A percentile compares a stretch with the other conserved stretches of the same genome.
phyloP scores from a whole-genome alignment of 2,329 filamentous ascomycete species.

The Colletotrichum sp. region DNA sequence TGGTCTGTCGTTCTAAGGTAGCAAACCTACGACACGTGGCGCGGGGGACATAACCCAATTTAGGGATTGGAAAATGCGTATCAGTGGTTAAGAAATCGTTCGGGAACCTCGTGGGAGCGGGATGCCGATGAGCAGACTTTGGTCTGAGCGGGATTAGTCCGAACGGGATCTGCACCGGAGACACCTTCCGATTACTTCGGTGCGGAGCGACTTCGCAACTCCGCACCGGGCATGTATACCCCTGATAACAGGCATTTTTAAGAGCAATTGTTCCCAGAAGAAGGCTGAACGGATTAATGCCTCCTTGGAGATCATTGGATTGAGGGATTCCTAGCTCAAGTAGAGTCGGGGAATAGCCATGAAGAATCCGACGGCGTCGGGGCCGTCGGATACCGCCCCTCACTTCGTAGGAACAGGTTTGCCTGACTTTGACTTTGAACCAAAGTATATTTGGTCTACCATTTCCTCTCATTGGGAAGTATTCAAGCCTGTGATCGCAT shows the following conservation, averaged over 20 bases:
- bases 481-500: neutral
- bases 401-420: neutral
- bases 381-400: neutral
- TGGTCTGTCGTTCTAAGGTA: too few species aligned
- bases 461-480: neutral
- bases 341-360: neutral
- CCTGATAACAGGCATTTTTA: neutral
- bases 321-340: neutral
- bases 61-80: neutral
- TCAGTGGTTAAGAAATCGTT: neutral
- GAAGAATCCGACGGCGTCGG: neutral
- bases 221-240: neutral
- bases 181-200: rapidly evolving
- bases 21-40: neutral
- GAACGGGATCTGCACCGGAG: neutral
- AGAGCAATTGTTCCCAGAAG: neutral
- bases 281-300: neutral
- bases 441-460: neutral
- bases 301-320: neutral
- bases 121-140: neutral
- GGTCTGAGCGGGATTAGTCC: neutral
- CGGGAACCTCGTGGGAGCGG: neutral
- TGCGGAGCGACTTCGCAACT: neutral
- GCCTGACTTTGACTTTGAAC: neutral
- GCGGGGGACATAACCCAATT: neutral